Base-by-base conservation (phyloP, 805 yeast genomes). In the Tetrapisispora fleetii region DNA sequence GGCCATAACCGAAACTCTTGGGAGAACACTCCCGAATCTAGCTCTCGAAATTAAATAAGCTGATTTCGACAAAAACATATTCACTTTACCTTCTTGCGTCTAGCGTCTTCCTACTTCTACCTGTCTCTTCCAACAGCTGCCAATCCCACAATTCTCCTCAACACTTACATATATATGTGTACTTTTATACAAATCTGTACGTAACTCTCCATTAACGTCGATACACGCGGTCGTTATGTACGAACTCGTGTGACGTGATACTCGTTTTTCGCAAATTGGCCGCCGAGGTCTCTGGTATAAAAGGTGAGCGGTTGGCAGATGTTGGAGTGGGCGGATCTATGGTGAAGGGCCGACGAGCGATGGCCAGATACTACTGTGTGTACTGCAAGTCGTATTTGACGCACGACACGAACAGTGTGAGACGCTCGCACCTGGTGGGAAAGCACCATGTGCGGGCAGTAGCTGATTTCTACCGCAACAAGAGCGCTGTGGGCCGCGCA, bases 391-490 rank as follows among this genome's bases (percentile, higher is more conserved):
- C 88, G 18, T 83, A 83, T 57, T 69, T 89, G 50, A 88, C 96
- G 1, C 96, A 88, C 62, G 95, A 87, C 65, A 83, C 93, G n/a
- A 71, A 79, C 57, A 83, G 93, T 67, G 96, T 88, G 48, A 68
- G 95, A 21, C 82, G 83, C 58, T 80, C 88, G 39, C 96, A 88
- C 65, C 64, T 85, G 39, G 69, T 75, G 37, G 96, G 96, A 10
- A 79, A 77, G 56, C 82, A 85, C 63, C 96, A 88, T 64, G 70
- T 85, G 40, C 74, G 77, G 51, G 72, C 76, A 47, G 85, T 83
- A 45, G 80, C 88, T 50, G 84, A 83, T 49, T 87, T 85, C 68
- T 88, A 85, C 60, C 85, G 84, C 56, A 67, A 72, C 58, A 59
- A 55, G 52, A 35, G 19, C 17, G 27, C 37, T 14, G 14, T 28